Evolutionary conservation across 2,329 filamentous ascomycete species (phyloP).

Genomic region (Sphaceloma murrayae): DNA sequence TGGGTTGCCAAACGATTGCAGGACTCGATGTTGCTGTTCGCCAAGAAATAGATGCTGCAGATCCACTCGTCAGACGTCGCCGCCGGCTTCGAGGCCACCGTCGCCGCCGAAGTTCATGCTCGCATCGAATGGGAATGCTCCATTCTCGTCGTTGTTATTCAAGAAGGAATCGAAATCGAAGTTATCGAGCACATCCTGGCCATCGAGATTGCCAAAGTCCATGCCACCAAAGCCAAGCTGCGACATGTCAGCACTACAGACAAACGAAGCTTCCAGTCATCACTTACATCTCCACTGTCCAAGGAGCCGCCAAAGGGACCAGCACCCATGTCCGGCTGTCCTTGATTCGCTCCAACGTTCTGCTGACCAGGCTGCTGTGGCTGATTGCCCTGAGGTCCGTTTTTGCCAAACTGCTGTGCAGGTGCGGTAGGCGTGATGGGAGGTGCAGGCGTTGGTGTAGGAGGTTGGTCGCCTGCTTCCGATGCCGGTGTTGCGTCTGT

Average conservation of each 20-base stretch:
- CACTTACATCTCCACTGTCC: slow-evolving; percentile 28
- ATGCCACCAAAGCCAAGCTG: slow-evolving; percentile 32
- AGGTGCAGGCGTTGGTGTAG: slow-evolving; percentile 41
- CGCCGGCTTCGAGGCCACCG: slow-evolving; percentile 20
- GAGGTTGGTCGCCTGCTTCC: slow-evolving; percentile 35
- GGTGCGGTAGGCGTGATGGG: slow-evolving; percentile 39
- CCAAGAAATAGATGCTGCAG: no score
- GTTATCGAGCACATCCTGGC: slow-evolving; percentile 56
- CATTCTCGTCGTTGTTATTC: slow-evolving; percentile 44
- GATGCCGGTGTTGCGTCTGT: slow-evolving; percentile 35
- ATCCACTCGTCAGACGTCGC: slow-evolving; percentile 18
- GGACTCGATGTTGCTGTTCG: no score
- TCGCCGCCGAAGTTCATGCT: slow-evolving; percentile 30
- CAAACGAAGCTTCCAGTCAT: neutral
- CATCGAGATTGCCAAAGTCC: slow-evolving; percentile 37
- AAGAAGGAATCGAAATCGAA: slow-evolving; percentile 61
- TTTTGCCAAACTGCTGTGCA: slow-evolving; percentile 32
- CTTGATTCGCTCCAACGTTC: slow-evolving; percentile 19
- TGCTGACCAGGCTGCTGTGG: slow-evolving; percentile 27
- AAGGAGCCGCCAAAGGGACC: slow-evolving; percentile 34
- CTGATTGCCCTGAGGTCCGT: slow-evolving; percentile 25
- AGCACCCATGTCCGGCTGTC: slow-evolving; percentile 29
- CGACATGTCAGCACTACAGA: neutral
- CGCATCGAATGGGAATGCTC: slow-evolving; percentile 31
- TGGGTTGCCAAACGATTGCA: no score